Conservation (phyloP, 1,284 basidiomycete genomes). For the Trichosporon inkin region DNA sequence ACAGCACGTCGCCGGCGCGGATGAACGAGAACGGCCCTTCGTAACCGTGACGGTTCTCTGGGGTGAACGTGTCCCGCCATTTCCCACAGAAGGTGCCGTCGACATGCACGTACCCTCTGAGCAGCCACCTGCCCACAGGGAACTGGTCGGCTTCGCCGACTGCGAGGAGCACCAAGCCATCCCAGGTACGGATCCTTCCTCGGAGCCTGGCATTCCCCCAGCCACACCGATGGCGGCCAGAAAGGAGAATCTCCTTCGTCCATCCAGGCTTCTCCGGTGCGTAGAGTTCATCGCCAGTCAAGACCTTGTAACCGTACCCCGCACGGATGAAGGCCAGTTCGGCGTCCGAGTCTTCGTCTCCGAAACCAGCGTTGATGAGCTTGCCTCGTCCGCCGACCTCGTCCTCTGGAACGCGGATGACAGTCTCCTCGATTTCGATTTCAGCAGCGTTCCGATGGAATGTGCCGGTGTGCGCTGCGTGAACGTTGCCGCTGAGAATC, state of each 20-base stretch:
- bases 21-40: conserved; percentile 43
- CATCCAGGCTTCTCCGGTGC: conserved; percentile 42
- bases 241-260: conserved; percentile 50
- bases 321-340: conserved; percentile 30
- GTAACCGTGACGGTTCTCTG: conserved; percentile 37
- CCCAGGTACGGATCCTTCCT: conserved; percentile 49
- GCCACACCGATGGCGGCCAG: conserved; percentile 31
- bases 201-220: conserved; percentile 41
- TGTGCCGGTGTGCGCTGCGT: conserved; percentile 47
- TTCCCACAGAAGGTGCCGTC: conserved; percentile 45
- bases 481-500: conserved; percentile 52
- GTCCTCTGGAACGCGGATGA: conserved; percentile 42
- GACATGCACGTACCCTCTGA: conserved; percentile 47
- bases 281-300: conserved; percentile 28
- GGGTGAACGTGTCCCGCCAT: conserved; percentile 49
- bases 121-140: conserved; percentile 44
- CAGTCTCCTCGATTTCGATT: conserved; percentile 43
- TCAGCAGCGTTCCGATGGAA: conserved; percentile 46
- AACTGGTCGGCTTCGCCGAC: conserved; percentile 19
- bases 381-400: conserved; percentile 46
- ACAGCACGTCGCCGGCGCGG: conserved; percentile 39
- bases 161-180: conserved; percentile 43
- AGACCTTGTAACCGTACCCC: conserved; percentile 43
- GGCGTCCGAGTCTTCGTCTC: conserved; percentile 34
- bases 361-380: conserved; percentile 41